Evolutionary conservation across 495 filamentous ascomycete species (phyloP).

Genomic region (Talaromyces stipitatus): DNA sequence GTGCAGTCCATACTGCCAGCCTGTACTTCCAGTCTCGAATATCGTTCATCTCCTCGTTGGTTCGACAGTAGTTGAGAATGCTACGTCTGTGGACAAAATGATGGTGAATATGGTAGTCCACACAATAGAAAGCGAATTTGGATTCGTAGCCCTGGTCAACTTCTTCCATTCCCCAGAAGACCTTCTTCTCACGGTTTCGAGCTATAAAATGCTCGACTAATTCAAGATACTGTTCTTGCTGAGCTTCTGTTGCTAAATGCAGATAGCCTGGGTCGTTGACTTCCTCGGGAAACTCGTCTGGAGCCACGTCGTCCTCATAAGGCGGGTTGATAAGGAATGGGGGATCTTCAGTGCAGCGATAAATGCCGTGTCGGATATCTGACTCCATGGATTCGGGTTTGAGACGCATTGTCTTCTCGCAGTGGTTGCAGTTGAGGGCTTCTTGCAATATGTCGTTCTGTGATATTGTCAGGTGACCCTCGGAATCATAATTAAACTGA

Average conservation of each 20-base stretch:
- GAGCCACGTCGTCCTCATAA: background rate
- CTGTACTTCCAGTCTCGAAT: slow-evolving; percentile 20
- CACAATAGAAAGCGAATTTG: slow-evolving; percentile 22
- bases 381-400: slow-evolving; percentile 14
- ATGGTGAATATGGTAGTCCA: slow-evolving; percentile 29
- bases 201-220: background rate
- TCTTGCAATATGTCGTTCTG: slow-evolving; percentile 19
- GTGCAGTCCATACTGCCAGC: slow-evolving; percentile 2
- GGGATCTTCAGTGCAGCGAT: slow-evolving; percentile 15
- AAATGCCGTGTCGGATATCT: slow-evolving; percentile 16
- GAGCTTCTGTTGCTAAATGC: slow-evolving; percentile 10
- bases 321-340: slow-evolving; percentile 16
- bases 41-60: slow-evolving; percentile 19
- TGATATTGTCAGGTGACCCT: background rate
- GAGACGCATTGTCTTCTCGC: slow-evolving; percentile 11
- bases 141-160: slow-evolving; percentile 3
- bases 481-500: background rate
- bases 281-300: slow-evolving; percentile 9
- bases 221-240: slow-evolving; percentile 14
- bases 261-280: slow-evolving; percentile 15
- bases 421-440: slow-evolving; percentile 24
- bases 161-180: background rate
- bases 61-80: slow-evolving; percentile 20
- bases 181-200: slow-evolving; percentile 2
- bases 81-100: slow-evolving; percentile 21